Evolutionary conservation across 768 basidiomycete species (phyloP).

Genomic region (Rhodotorula taiwanensis): DNA sequence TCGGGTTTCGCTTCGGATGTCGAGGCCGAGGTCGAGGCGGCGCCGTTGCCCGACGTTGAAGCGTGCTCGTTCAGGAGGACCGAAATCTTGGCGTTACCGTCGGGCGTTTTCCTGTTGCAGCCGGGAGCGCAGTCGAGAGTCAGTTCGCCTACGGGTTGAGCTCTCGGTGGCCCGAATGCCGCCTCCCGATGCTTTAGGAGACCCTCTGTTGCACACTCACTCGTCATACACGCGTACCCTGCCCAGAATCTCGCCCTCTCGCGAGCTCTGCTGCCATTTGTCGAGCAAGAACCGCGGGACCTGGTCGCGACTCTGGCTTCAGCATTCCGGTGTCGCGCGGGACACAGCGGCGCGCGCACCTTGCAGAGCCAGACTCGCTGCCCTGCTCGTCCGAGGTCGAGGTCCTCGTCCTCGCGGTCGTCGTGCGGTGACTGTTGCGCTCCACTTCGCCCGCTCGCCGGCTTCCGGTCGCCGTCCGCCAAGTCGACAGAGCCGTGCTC

Average conservation of each 20-base stretch:
- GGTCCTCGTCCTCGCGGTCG: slow-evolving; percentile 66
- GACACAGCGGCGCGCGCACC: too few species aligned
- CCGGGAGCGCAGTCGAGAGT: not conserved
- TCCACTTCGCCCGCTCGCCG: slow-evolving; percentile 6
- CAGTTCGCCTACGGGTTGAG: too few species aligned
- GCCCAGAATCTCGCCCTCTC: slow-evolving; percentile 72
- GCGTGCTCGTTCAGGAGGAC: slow-evolving; percentile 46
- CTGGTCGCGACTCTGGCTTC: too few species aligned
- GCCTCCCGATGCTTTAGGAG: too few species aligned
- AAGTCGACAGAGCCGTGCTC: slow-evolving; percentile 36
- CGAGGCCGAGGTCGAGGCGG: slow-evolving; percentile 55
- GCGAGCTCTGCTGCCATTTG: slow-evolving; percentile 68
- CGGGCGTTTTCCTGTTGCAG: slow-evolving; percentile 19
- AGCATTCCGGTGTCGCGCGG: too few species aligned
- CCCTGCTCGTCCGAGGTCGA: slow-evolving; percentile 69
- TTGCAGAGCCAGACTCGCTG: slow-evolving; percentile 80
- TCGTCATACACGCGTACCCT: slow-evolving; percentile 68
- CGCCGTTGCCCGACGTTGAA: slow-evolving; percentile 61
- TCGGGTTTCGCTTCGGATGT: slow-evolving; percentile 49
- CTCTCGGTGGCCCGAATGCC: too few species aligned
- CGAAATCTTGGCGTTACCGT: slow-evolving; percentile 36
- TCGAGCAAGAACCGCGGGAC: slow-evolving; percentile 81
- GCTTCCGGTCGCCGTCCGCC: not conserved
- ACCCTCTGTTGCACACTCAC: too few species aligned
- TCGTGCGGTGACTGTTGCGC: slow-evolving; percentile 41